A percentile compares a stretch with the other conserved stretches of the same genome.
phyloP scores from a whole-genome alignment of 2,329 filamentous ascomycete genomes.

The Aspergillus nomiae region DNA sequence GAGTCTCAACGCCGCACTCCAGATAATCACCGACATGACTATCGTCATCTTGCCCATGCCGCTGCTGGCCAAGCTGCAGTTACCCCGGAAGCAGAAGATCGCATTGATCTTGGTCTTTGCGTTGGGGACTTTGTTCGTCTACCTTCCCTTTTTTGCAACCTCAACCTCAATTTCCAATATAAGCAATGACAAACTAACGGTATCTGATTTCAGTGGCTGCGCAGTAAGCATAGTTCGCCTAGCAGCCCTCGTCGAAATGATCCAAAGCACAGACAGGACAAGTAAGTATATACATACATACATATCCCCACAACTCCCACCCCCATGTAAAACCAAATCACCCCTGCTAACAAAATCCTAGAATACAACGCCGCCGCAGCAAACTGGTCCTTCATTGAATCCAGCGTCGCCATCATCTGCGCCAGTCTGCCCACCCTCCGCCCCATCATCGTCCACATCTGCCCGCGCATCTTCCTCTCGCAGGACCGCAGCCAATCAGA shows the following conservation, averaged over 20 bases:
- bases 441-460: slow-evolving; percentile 28
- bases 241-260: slow-evolving; percentile 18
- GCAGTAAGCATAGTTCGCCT: slow-evolving; percentile 30
- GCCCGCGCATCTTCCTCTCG: slow-evolving; percentile 25
- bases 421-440: slow-evolving; percentile 31
- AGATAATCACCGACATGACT: slow-evolving; percentile 29
- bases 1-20: slow-evolving; percentile 32
- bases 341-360: slow-evolving; percentile 8
- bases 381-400: slow-evolving; percentile 34
- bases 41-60: slow-evolving; percentile 33
- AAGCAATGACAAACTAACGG: not conserved
- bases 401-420: slow-evolving; percentile 35
- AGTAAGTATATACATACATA: slow-evolving; percentile 14
- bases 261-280: slow-evolving; percentile 20
- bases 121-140: slow-evolving; percentile 30
- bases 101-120: slow-evolving; percentile 32
- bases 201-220: slow-evolving; percentile 25
- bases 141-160: not conserved
- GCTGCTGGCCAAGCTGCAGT: slow-evolving; percentile 21
- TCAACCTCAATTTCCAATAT: no score
- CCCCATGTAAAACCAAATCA: no score
- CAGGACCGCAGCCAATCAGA: slow-evolving; percentile 16
- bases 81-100: slow-evolving; percentile 25
- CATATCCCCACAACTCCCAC: not conserved
- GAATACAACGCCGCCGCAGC: slow-evolving; percentile 27